These are phyloP conservation scores for Mitragyna speciosa DNA, from an alignment of 257 asterid genomes.

Conservation along the genomic window DNA sequence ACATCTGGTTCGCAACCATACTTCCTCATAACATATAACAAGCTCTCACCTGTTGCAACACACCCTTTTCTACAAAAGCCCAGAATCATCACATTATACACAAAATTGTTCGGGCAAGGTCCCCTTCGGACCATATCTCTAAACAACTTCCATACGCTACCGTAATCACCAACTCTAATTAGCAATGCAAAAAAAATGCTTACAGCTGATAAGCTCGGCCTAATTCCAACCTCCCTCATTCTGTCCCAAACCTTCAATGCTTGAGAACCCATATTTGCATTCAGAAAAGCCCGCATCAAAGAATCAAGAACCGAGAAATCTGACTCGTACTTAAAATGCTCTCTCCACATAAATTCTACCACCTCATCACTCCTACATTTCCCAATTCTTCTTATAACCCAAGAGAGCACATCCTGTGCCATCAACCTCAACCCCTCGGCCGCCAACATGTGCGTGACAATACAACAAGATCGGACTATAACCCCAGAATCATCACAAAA, in stretches of 20 bases:
- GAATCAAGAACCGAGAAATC: constrained; percentile 71
- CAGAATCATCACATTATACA: constrained; percentile 68
- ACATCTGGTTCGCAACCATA: constrained; percentile 73
- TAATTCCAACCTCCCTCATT: constrained; percentile 63
- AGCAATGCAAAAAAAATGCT: constrained; percentile 58
- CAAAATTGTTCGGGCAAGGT: constrained; percentile 54
- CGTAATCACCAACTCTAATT: constrained; percentile 65
- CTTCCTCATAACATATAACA: constrained; percentile 67
- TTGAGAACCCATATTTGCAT: constrained; percentile 55
- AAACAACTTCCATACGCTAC: constrained; percentile 74
- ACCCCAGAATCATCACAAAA: constrained; percentile 49
- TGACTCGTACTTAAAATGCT: constrained; percentile 31
- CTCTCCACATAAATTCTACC: constrained; percentile 56
- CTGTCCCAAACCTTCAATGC: constrained; percentile 63
- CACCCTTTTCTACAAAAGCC: constrained; percentile 78
- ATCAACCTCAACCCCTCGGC: constrained; percentile 48
- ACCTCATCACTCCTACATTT: constrained; percentile 57
- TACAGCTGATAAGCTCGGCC: constrained; percentile 68
- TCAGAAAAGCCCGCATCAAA: constrained; percentile 73
- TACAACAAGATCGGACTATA: constrained; percentile 47
- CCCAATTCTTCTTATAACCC: constrained; percentile 67
- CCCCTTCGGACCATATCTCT: constrained; percentile 67
- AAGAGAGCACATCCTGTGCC: constrained; percentile 73
- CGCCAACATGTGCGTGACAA: constrained; percentile 55
- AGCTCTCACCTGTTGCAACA: constrained; percentile 61